Base-by-base conservation (phyloP, 495 filamentous ascomycete genomes). In the Sphaerosporella brunnea region DNA sequence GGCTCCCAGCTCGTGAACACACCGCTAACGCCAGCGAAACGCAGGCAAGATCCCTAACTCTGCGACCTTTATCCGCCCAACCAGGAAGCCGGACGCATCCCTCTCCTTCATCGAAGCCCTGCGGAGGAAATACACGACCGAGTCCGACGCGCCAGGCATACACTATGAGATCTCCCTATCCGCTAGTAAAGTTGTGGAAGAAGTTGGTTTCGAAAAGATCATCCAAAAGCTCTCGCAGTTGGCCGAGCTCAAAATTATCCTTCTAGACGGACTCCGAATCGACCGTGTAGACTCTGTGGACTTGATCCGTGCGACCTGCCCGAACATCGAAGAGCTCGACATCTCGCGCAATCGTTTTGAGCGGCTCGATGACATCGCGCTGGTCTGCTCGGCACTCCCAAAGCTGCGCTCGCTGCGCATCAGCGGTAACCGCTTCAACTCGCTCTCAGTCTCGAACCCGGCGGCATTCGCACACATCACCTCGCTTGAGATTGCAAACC, bases 171-270 rank as follows among this genome's bases (percentile, higher is more conserved):
- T 94, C 47, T 56, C 70, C 23, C 79, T 95, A 53, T 84, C 80
- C 39, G 77, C 78, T 15, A 60, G 61, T 16, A 97, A 97, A 62
- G 72, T 90, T 20, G 86, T 82, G 18, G 82, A 97, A 65, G 92
- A 96, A 66, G 74, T 97, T 19, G 90, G 90, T 36, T 96, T 96
- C 59, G 87, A 92, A 45, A 94, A 94, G 68, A 86, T 93, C 52
- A 70, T 80, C 21, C 72, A 72, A 50, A 73, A 87, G 64, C 76
- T 85, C 45, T 78, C 83, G 1, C 71, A 81, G 60, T 67, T 96
- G 19, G 65, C 77, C 38, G 80, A 87, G 56, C 68, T 96, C 49
- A 75, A 70, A 47, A 76, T 85, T 50, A 79, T 94, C 34, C 66
- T 95, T 13, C 69, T 97, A 3, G 86, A 96, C 65, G 78, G 79